A percentile compares a stretch with the other conserved stretches of the same genome.
phyloP scores from a whole-genome alignment of 2,329 filamentous ascomycete species.

The Beauveria sp. region DNA sequence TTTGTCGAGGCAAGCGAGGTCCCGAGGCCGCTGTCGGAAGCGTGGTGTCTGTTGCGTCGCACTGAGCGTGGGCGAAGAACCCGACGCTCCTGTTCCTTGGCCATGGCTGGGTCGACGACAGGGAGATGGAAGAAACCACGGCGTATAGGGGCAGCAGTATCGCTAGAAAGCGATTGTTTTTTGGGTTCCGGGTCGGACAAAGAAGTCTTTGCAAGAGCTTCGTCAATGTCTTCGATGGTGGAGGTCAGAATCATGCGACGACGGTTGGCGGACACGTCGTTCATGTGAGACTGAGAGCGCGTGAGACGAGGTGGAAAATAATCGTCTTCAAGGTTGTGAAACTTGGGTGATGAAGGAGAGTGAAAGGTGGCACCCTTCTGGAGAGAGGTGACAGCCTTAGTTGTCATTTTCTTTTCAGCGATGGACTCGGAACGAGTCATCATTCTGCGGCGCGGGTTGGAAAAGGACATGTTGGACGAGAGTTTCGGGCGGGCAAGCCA shows the following conservation, averaged over 20 bases:
- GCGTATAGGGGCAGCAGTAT: slow-evolving; percentile 54
- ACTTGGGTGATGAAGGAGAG: slow-evolving; percentile 32
- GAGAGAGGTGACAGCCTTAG: slow-evolving; percentile 52
- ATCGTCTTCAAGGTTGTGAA: slow-evolving; percentile 26
- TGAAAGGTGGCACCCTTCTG: slow-evolving; percentile 65
- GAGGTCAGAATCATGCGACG: slow-evolving; percentile 60
- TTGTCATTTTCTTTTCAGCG: slow-evolving; percentile 33
- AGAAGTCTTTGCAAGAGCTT: slow-evolving; percentile 44
- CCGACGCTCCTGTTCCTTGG: slow-evolving; percentile 37
- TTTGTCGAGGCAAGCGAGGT: slow-evolving; percentile 64
- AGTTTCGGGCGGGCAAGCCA: slow-evolving; percentile 23
- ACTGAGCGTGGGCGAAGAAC: slow-evolving; percentile 47
- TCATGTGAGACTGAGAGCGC: slow-evolving; percentile 61
- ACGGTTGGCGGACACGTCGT: slow-evolving; percentile 63
- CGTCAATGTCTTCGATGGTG: slow-evolving; percentile 46
- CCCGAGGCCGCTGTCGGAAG: slow-evolving; percentile 82
- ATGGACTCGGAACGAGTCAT: slow-evolving; percentile 37
- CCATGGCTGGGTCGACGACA: slow-evolving; percentile 43
- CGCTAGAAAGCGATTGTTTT: slow-evolving; percentile 31
- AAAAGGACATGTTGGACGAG: slow-evolving; percentile 38
- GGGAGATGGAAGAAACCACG: slow-evolving; percentile 51
- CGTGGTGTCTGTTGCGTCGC: slow-evolving; percentile 56
- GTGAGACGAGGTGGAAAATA: slow-evolving; percentile 49
- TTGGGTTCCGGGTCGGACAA: slow-evolving; percentile 23
- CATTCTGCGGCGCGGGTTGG: slow-evolving; percentile 31